Evolutionary conservation across 208 protist genomes (phyloP).

Genomic region (Balamuthia mandrillaris): DNA sequence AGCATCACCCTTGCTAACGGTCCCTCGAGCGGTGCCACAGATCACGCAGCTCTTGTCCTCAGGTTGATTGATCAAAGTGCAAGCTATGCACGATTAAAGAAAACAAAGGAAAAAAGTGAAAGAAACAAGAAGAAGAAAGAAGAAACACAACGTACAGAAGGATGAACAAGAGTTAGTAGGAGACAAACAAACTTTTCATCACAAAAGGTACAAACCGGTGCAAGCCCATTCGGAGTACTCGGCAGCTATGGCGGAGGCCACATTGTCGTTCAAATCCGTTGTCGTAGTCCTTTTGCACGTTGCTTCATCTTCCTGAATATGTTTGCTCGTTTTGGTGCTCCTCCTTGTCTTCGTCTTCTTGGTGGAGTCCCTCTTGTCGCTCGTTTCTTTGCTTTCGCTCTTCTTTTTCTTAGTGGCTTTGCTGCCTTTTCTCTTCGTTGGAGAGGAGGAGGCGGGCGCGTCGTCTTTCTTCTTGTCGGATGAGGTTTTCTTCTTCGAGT

Average conservation of each 20-base stretch:
- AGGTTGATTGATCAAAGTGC: slow-evolving; percentile 14
- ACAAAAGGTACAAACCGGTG: too few relatives aligned
- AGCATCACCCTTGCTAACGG: not conserved
- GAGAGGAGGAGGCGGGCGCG: not conserved
- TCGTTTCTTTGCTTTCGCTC: not conserved
- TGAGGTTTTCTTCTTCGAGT: not conserved
- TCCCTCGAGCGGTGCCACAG: not conserved
- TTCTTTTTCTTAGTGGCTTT: slow-evolving; percentile 1
- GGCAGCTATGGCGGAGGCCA: not conserved
- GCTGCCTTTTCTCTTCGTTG: not conserved
- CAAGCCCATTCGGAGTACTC: not conserved
- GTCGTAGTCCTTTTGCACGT: not conserved
- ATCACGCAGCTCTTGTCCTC: not conserved
- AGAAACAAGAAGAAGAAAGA: too few relatives aligned
- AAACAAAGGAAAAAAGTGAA: not conserved
- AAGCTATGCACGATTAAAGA: not conserved
- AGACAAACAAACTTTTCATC: not conserved
- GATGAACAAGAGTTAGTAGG: not conserved
- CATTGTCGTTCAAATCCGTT: not conserved
- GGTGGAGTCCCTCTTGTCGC: not conserved
- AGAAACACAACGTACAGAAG: too few relatives aligned
- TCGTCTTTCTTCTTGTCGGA: not conserved
- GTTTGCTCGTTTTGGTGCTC: not conserved
- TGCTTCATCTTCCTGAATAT: not conserved
- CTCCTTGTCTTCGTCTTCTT: not conserved